Conservation (phyloP, 257 asterid genomes). For the Solanum pinnatisectum region DNA sequence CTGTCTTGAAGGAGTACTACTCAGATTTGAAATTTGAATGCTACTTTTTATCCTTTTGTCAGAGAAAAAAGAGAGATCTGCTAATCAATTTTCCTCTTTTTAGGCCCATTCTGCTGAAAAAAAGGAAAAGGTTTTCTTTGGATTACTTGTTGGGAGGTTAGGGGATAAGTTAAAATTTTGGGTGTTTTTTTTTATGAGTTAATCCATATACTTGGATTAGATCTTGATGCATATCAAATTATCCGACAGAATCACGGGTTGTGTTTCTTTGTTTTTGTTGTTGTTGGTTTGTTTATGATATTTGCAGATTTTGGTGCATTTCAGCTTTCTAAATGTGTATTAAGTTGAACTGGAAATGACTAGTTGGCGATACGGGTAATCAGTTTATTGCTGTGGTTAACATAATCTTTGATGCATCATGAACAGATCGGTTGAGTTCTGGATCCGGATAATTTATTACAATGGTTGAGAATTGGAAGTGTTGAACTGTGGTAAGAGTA, state of each 20-base stretch:
- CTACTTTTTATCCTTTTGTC: constrained; percentile 19
- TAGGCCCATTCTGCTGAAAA: background rate
- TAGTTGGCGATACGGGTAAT: constrained; percentile 2
- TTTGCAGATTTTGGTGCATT: constrained; percentile 12
- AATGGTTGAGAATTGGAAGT: constrained; percentile 3
- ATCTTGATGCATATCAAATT: background rate
- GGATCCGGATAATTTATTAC: constrained; percentile 11
- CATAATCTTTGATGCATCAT: constrained; percentile 3
- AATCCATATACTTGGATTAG: background rate
- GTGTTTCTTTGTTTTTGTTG: background rate
- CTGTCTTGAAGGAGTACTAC: constrained; percentile 9
- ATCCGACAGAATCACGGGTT: background rate
- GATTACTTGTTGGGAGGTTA: constrained; percentile 14
- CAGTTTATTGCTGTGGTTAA: background rate
- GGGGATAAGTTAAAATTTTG: background rate
- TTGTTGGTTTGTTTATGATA: background rate
- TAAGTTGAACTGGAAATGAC: background rate
- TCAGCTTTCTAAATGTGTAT: constrained; percentile 1
- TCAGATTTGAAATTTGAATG: constrained; percentile 17
- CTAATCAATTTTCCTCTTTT: constrained; percentile 16
- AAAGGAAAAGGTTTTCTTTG: constrained; percentile 4
- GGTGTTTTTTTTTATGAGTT: background rate
- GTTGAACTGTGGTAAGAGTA: constrained; percentile 9
- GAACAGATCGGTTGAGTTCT: constrained; percentile 3
- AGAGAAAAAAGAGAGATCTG: constrained; percentile 45